Conservation (phyloP, 441 rosid genomes). For the Croton laevigatus region DNA sequence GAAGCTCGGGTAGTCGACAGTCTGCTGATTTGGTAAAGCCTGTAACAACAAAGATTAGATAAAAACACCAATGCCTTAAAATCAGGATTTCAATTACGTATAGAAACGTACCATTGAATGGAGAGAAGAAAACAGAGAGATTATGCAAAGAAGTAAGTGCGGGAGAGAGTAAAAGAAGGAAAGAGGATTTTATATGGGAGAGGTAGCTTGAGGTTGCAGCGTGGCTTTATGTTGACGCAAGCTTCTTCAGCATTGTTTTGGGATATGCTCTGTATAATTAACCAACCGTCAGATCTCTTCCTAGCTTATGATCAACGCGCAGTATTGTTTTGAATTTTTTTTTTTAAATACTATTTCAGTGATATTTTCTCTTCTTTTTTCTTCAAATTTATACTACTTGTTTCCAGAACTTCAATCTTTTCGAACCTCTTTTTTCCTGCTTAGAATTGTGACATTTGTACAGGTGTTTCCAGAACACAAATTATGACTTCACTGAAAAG, state of each 20-base stretch:
- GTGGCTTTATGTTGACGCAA: slow-evolving; percentile 60
- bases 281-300: slow-evolving; percentile 9
- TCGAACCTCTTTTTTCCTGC: too few relatives aligned
- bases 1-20: slow-evolving; percentile 75
- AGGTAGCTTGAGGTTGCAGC: slow-evolving; percentile 19
- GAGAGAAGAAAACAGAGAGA: neutral
- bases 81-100: too few relatives aligned
- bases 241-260: slow-evolving; percentile 15
- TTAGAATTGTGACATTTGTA: too few relatives aligned
- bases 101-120: slow-evolving; percentile 22
- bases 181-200: slow-evolving; percentile 9
- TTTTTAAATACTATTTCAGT: neutral
- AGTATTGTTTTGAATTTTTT: neutral
- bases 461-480: too few relatives aligned
- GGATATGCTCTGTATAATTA: slow-evolving; percentile 1
- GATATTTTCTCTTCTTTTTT: neutral
- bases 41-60: slow-evolving; percentile 5
- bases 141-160: slow-evolving; percentile 15
- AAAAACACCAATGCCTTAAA: neutral
- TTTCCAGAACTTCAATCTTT: neutral
- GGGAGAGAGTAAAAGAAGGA: neutral
- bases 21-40: slow-evolving; percentile 90
- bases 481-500: too few relatives aligned
- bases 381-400: neutral
- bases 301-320: slow-evolving; percentile 12